Evolutionary conservation across 345 rosid species (phyloP).

Genomic region (Gossypium thurberi): DNA sequence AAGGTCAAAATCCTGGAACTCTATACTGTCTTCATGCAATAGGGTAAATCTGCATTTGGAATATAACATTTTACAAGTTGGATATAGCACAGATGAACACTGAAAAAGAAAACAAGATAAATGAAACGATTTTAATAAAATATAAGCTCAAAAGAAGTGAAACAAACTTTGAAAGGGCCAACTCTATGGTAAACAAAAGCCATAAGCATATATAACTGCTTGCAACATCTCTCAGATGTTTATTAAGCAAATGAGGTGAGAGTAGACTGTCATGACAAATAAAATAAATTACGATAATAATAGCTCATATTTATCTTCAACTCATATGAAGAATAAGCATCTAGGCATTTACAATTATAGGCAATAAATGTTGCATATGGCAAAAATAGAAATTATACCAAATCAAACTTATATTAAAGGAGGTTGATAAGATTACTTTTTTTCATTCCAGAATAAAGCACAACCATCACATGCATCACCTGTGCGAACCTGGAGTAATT

Average conservation of each 20-base stretch:
- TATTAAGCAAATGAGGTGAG: not conserved
- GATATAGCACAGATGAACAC: not conserved
- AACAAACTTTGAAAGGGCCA: not conserved
- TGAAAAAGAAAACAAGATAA: not conserved
- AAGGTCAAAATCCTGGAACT: constrained; percentile 75
- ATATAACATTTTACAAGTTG: constrained; percentile 22
- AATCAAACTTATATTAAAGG: not conserved
- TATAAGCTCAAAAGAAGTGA: not conserved
- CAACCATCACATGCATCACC: constrained; percentile 86
- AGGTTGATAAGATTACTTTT: constrained; percentile 38
- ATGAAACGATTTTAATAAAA: not conserved
- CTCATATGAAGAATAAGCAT: not conserved
- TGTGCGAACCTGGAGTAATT: constrained; percentile 57
- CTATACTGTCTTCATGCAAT: constrained; percentile 68
- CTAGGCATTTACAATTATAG: not conserved
- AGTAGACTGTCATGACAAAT: not conserved
- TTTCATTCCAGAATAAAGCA: constrained; percentile 77
- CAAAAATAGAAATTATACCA: not conserved
- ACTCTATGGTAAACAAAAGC: not conserved
- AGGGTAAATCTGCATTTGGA: constrained; percentile 64
- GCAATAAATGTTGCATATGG: not conserved
- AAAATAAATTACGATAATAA: not conserved
- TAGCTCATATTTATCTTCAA: not conserved
- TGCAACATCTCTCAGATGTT: not conserved
- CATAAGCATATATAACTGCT: not conserved